Conservation (phyloP, 768 basidiomycete species). For the Amanita phalloides region DNA sequence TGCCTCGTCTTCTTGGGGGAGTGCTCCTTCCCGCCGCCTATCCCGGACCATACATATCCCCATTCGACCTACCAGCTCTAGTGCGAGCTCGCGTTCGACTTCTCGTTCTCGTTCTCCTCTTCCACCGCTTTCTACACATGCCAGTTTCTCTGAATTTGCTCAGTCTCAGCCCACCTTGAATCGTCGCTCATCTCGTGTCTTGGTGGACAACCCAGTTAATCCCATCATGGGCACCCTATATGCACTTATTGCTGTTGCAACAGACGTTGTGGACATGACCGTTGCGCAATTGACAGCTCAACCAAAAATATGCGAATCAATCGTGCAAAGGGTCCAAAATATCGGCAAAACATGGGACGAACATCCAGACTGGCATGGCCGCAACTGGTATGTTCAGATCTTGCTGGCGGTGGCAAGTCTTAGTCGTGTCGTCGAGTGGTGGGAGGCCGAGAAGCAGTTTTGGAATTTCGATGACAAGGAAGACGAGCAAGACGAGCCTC, state of each 20-base stretch:
- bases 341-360: constrained; percentile 97
- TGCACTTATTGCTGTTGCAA: constrained; percentile 86
- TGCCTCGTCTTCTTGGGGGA: constrained; percentile 44
- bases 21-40: constrained; percentile 63
- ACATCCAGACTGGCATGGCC: constrained; percentile 94
- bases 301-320: constrained; percentile 74
- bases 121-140: constrained; percentile 55
- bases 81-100: constrained; percentile 84
- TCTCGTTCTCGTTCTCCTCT: constrained; percentile 93
- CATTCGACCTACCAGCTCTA: constrained; percentile 53
- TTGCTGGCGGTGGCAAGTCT: constrained; percentile 92
- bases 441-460: constrained; percentile 99
- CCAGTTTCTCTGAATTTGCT: constrained; percentile 50
- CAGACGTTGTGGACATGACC: constrained; percentile 88
- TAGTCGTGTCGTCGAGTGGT: constrained; percentile 97
- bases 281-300: constrained; percentile 76
- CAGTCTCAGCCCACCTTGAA: constrained; percentile 33
- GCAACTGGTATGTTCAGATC: constrained; percentile 97
- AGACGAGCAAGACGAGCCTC: constrained; percentile 81
- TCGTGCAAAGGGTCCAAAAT: constrained; percentile 84
- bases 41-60: constrained; percentile 79
- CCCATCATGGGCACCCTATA: constrained; percentile 87
- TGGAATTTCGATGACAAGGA: constrained; percentile 97
- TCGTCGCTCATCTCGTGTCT: constrained; percentile 72
- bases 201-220: constrained; percentile 79